Base-by-base conservation (phyloP, 495 filamentous ascomycete species). In the Xylaria flabelliformis region DNA sequence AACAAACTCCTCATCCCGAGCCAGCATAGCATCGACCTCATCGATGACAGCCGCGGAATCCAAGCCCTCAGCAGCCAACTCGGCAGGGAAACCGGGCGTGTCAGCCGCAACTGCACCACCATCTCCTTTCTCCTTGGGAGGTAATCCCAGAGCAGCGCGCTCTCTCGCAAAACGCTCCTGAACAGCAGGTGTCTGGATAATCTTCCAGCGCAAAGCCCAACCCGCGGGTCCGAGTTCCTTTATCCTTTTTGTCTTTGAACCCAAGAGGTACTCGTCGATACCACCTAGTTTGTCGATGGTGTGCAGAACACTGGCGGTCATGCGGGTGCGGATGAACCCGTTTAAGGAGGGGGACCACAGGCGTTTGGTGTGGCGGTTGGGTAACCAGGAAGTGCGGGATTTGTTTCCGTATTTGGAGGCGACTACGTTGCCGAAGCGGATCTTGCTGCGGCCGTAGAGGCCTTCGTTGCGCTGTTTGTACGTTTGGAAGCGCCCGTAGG, bases 351-450 rank as follows among this genome's bases (percentile, higher is more conserved):
- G 85, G 36, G 89, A 92, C 82, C 86, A 96, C 21, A 98, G 81
- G 59, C 90, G 88, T 85, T 95, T 94, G 39, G 82, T 83, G 53
- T 93, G 89, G 19, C 98, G 91, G 81, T 98, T 98, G 42, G 94
- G 94, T 67, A 91, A 88, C 97, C 97, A 99, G 51, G 80, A 80
- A 64, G 95, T 91, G 50, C 93, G 90, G 50, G 94, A 94, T 80
- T 97, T 97, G 84, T 90, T 90, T 77, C 93, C 87, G 82, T 93
- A 89, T 64, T 86, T 84, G 74, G 89, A 81, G 34, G 93, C 93
- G 58, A 98, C 94, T 72, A 90, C 92, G 89, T 99, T 97, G 78
- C 96, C 96, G 87, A 93, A 96, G 70, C 91, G 93, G 83, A 96
- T 94, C 66, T 86, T 88, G 59, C 88, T 83, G 53, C 85, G 84